Evolutionary conservation across 1,284 basidiomycete species (phyloP).

Genomic region (Ceratorhiza oryzae-sativae): DNA sequence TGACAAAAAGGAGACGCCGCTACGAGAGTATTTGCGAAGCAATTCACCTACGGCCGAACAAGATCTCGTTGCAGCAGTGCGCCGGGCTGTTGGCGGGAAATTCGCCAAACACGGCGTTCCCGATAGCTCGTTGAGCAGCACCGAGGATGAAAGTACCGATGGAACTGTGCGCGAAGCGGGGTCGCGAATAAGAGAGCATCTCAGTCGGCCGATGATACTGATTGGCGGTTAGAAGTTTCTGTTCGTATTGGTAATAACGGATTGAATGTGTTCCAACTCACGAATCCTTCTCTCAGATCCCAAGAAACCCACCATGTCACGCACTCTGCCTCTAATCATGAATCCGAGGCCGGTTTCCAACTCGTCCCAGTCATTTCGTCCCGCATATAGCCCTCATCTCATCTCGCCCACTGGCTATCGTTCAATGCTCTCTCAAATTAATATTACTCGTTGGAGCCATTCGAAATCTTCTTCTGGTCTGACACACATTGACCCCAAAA

Average conservation of each 20-base stretch:
- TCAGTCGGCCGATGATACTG: slow-evolving; percentile 79
- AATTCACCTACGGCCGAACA: slow-evolving; percentile 57
- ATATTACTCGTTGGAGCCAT: neutral
- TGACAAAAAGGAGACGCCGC: slow-evolving; percentile 82
- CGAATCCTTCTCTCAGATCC: neutral
- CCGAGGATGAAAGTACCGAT: slow-evolving; percentile 17
- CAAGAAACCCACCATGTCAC: neutral
- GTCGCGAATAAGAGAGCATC: slow-evolving; percentile 15
- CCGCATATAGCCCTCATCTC: neutral
- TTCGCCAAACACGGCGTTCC: slow-evolving; percentile 75
- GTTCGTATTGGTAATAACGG: slow-evolving; percentile 14
- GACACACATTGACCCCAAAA: slow-evolving; percentile 70
- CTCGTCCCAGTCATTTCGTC: neutral
- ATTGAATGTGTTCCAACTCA: neutral
- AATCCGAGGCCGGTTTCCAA: neutral
- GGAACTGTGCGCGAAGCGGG: slow-evolving; percentile 30
- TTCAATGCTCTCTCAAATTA: neutral
- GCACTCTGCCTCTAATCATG: neutral
- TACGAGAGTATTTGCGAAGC: slow-evolving; percentile 74
- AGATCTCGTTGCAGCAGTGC: slow-evolving; percentile 68
- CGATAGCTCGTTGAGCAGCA: slow-evolving; percentile 22
- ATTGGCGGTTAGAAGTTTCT: slow-evolving; percentile 65
- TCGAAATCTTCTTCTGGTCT: slow-evolving; percentile 49
- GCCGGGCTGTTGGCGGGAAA: slow-evolving; percentile 73
- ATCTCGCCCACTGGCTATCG: neutral